These are phyloP conservation scores for Cladophialophora yegresii DNA, from an alignment of 2,329 filamentous ascomycete species.

Conservation along the genomic window DNA sequence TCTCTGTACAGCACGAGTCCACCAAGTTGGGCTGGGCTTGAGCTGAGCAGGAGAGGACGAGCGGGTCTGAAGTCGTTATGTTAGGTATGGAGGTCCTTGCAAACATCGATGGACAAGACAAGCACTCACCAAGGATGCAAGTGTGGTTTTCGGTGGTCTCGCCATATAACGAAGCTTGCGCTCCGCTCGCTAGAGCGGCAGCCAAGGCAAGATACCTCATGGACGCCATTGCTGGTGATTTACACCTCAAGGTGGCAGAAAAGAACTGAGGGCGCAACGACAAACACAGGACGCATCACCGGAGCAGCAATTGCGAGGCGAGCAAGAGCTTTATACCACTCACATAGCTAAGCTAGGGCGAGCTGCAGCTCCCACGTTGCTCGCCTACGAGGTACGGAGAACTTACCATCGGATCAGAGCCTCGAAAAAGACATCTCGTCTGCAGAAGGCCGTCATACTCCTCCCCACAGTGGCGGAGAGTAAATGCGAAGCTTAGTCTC, in stretches of 20 bases:
- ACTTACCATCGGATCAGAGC: not conserved
- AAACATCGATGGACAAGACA: not conserved
- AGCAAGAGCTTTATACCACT: slow-evolving; percentile 3
- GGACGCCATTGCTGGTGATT: slow-evolving; percentile 11
- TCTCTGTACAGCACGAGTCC: slow-evolving; percentile 67
- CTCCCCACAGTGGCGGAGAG: slow-evolving; percentile 7
- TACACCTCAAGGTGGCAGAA: not conserved
- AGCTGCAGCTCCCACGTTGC: slow-evolving; percentile 6
- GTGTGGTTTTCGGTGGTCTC: slow-evolving; percentile 59
- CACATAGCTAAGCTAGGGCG: slow-evolving; percentile 13
- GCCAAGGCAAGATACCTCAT: slow-evolving; percentile 17
- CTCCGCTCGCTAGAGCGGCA: slow-evolving; percentile 12
- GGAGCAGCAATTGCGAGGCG: not conserved
- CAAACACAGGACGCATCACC: not conserved
- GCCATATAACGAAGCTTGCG: slow-evolving; percentile 44
- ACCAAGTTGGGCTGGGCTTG: slow-evolving; percentile 50
- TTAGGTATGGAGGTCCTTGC: not conserved
- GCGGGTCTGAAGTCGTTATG: slow-evolving; percentile 18
- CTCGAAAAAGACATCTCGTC: slow-evolving; percentile 1
- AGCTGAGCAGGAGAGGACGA: slow-evolving; percentile 53
- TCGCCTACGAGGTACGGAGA: not conserved
- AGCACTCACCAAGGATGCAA: slow-evolving; percentile 51
- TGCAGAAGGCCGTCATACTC: slow-evolving; percentile 9
- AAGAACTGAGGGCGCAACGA: not conserved
- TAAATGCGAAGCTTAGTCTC: not conserved